phyloP scores from a whole-genome alignment of 768 basidiomycete genomes.

The Pleurotus platypus region DNA sequence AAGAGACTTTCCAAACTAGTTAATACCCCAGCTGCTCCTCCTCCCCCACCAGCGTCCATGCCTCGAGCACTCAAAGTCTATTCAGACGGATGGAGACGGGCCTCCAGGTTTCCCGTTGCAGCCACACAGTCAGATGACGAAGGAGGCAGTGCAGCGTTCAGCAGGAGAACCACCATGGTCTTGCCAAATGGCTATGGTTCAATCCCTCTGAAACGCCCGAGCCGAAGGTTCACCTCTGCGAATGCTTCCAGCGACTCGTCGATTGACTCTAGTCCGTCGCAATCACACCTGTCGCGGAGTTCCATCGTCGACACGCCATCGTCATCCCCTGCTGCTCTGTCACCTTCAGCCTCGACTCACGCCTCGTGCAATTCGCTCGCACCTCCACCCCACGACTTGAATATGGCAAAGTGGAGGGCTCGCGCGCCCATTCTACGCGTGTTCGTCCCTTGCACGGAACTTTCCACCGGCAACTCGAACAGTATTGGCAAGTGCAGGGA shows the following conservation, averaged over 20 bases:
- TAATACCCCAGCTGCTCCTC: conserved; percentile 9
- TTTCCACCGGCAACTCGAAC: conserved; percentile 35
- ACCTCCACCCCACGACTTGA: conserved; percentile 58
- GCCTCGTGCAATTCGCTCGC: conserved; percentile 6
- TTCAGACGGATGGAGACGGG: conserved; percentile 47
- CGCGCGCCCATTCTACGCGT: conserved; percentile 74
- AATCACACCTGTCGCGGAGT: conserved; percentile 15
- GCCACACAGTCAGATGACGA: conserved; percentile 35
- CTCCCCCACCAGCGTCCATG: conserved; percentile 43
- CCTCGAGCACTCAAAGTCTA: conserved; percentile 44
- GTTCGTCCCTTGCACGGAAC: conserved; percentile 65
- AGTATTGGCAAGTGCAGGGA: conserved; percentile 59
- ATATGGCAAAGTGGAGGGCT: conserved; percentile 50
- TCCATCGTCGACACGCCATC: conserved; percentile 11
- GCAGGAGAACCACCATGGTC: neutral
- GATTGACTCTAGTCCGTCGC: conserved; percentile 25
- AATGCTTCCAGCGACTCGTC: conserved; percentile 48
- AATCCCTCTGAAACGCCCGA: conserved; percentile 27
- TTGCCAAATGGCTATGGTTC: conserved; percentile 1
- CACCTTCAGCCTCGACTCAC: conserved; percentile 10
- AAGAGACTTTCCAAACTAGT: conserved; percentile 1
- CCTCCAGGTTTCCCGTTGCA: conserved; percentile 19
- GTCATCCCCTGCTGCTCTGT: neutral
- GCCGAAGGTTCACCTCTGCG: conserved; percentile 38
- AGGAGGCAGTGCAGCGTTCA: neutral